Evolutionary conservation across 2,329 filamentous ascomycete species (phyloP).

Genomic region (Rhytidhysteron rufulum): DNA sequence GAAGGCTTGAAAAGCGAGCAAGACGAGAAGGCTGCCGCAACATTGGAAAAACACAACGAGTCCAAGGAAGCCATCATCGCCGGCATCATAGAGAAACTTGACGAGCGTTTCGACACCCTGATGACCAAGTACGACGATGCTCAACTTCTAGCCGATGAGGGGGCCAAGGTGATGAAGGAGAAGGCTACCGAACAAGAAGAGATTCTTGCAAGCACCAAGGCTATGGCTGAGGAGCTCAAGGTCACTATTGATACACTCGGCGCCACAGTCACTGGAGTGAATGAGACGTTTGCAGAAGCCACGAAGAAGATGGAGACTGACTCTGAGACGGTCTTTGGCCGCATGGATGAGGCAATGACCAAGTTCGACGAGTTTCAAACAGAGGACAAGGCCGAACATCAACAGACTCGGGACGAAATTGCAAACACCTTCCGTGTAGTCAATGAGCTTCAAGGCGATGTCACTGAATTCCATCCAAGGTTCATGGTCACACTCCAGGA

Average conservation of each 20-base stretch:
- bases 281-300: conserved; percentile 68
- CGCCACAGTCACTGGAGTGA: conserved; percentile 49
- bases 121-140: conserved; percentile 87
- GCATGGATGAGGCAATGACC: conserved; percentile 72
- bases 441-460: conserved; percentile 71
- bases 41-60: conserved; percentile 59
- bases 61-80: conserved; percentile 52
- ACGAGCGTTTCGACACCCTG: conserved; percentile 78
- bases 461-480: conserved; percentile 81
- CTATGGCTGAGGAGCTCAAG: conserved; percentile 81
- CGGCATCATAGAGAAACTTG: conserved; percentile 55
- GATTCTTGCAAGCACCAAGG: conserved; percentile 70
- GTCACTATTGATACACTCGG: conserved; percentile 81
- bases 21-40: conserved; percentile 55
- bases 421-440: conserved; percentile 70
- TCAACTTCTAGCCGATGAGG: conserved; percentile 69
- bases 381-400: conserved; percentile 73
- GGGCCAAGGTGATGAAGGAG: conserved; percentile 68
- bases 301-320: conserved; percentile 85
- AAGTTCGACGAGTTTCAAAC: conserved; percentile 73
- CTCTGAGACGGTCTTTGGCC: conserved; percentile 78
- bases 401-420: conserved; percentile 77
- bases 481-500: conserved; percentile 83
- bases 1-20: conserved; percentile 77
- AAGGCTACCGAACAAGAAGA: conserved; percentile 70